Evolutionary conservation across 352 stramenopile species (phyloP).

Genomic region (Pythium scleroteichum): DNA sequence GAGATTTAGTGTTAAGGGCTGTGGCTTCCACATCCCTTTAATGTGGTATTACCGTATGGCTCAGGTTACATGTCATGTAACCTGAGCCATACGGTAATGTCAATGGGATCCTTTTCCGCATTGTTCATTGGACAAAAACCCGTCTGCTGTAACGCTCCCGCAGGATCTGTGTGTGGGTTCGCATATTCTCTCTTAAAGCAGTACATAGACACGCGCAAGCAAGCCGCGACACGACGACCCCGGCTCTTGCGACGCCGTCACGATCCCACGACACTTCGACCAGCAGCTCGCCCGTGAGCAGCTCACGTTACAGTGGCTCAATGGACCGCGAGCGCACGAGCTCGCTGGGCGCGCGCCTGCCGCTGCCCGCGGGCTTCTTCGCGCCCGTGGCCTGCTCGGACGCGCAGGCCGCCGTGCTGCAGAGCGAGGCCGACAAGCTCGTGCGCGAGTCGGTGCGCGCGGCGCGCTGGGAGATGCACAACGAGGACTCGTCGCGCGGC

Average conservation of each 20-base stretch:
- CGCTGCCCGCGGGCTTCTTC: constrained; percentile 51
- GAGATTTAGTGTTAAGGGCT: too few species aligned
- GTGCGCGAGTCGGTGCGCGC: constrained; percentile 35
- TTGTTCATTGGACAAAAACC: neutral
- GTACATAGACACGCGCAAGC: neutral
- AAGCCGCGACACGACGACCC: constrained; percentile 1
- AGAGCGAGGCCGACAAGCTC: constrained; percentile 23
- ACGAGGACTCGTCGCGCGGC: constrained; percentile 53
- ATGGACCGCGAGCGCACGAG: constrained; percentile 13
- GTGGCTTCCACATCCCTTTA: too few species aligned
- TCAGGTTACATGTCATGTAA: too few species aligned
- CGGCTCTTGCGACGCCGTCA: constrained; percentile 3
- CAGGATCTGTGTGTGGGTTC: constrained; percentile 1
- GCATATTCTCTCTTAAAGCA: neutral
- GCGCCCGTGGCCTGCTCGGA: constrained; percentile 33
- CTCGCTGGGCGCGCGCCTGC: constrained; percentile 30
- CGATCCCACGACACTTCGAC: constrained; percentile 1
- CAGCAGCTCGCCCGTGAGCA: neutral
- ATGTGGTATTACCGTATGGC: too few species aligned
- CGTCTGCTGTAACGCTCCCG: neutral
- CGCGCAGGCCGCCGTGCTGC: constrained; percentile 44
- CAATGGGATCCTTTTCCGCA: neutral
- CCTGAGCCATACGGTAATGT: too few species aligned
- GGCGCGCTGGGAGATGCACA: constrained; percentile 62
- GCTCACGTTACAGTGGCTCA: neutral